These are phyloP conservation scores for Microbotryum lychnidis-dioicae DNA, from an alignment of 1,284 basidiomycete species.

Conservation along the genomic window DNA sequence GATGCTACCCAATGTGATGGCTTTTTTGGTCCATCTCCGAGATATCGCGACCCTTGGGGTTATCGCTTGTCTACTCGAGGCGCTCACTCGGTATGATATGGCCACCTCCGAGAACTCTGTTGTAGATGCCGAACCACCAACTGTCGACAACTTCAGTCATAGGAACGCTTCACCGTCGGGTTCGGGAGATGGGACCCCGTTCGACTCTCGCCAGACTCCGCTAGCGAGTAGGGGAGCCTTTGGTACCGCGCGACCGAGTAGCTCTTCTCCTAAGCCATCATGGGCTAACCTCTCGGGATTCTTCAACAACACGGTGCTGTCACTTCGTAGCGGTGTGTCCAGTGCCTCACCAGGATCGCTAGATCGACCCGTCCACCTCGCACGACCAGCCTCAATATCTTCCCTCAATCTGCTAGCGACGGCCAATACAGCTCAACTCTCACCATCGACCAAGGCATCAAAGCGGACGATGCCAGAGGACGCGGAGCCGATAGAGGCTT, in stretches of 20 bases:
- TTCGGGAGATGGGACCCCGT: conserved; percentile 19
- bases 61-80: conserved; percentile 55
- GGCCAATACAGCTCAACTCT: too few species aligned
- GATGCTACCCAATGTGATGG: conserved; percentile 36
- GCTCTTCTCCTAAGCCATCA: conserved; percentile 18
- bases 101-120: neutral
- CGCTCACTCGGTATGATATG: conserved; percentile 13
- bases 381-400: too few species aligned
- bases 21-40: conserved; percentile 45
- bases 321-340: conserved; percentile 11
- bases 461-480: too few species aligned
- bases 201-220: conserved; percentile 5
- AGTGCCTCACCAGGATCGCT: neutral
- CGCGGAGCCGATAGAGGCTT: too few species aligned
- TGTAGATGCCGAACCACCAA: neutral
- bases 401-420: too few species aligned
- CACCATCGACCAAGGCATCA: too few species aligned
- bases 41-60: conserved; percentile 78
- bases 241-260: neutral
- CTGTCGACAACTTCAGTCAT: conserved; percentile 29
- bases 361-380: neutral
- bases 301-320: conserved; percentile 28
- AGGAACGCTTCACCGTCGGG: conserved; percentile 1
- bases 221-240: neutral
- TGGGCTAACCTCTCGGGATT: conserved; percentile 29